phyloP scores from a whole-genome alignment of 208 protist species.

The Wallacemonas collosoma region DNA sequence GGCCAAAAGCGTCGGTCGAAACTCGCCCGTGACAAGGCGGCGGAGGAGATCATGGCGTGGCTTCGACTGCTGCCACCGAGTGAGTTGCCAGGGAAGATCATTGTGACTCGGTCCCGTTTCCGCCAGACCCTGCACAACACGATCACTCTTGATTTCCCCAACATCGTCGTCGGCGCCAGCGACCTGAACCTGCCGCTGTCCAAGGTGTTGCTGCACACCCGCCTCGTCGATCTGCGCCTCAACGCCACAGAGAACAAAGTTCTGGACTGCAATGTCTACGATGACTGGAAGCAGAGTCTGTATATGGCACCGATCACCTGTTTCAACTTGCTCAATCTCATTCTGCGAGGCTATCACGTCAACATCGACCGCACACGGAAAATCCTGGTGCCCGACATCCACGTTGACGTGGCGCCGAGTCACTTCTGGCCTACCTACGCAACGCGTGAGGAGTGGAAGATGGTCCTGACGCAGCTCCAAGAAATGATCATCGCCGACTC shows the following conservation, averaged over 20 bases:
- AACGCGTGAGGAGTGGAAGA: constrained; percentile 98
- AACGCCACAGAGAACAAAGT: constrained; percentile 99
- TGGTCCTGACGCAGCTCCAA: constrained; percentile 98
- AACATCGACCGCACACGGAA: constrained; percentile 97
- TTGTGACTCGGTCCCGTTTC: constrained; percentile 99
- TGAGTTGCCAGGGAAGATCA: constrained; percentile 99
- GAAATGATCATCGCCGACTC: constrained; percentile 99
- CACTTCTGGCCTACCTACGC: constrained; percentile 99
- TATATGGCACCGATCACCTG: constrained; percentile 98
- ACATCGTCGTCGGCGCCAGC: constrained; percentile 99
- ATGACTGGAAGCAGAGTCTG: constrained; percentile 99
- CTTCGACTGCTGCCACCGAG: constrained; percentile 98
- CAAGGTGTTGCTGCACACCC: constrained; percentile 98
- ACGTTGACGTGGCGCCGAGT: constrained; percentile 94
- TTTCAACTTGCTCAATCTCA: constrained; percentile 99
- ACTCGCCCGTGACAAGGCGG: constrained; percentile 99
- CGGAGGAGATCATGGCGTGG: constrained; percentile 99
- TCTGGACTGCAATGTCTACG: constrained; percentile 99
- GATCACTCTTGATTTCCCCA: constrained; percentile 99
- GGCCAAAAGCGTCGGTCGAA: constrained; percentile 99
- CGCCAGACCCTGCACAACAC: constrained; percentile 92
- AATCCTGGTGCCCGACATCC: constrained; percentile 97
- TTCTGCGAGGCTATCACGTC: constrained; percentile 98
- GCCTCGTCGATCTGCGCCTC: constrained; percentile 99
- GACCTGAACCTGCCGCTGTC: constrained; percentile 99